These are phyloP conservation scores for Oryza officinalis DNA, from an alignment of 176 grass and related monocot species.

Conservation along the genomic window DNA sequence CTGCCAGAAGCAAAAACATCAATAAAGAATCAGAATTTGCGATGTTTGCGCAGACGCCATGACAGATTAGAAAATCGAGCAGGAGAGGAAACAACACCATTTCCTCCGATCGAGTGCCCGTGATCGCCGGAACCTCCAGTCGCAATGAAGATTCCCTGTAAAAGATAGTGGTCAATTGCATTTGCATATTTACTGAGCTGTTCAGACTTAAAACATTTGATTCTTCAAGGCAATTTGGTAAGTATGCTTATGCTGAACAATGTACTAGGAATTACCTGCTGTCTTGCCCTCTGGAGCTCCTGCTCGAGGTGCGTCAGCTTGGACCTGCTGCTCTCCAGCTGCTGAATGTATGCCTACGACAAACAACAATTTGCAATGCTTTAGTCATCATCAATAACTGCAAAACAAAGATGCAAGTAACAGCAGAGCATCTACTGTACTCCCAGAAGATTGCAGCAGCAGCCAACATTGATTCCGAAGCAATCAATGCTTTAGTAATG, in stretches of 20 bases:
- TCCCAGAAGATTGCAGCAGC: not conserved
- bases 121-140: constrained; percentile 60
- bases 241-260: too few species aligned
- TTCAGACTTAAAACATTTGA: too few species aligned
- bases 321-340: constrained; percentile 76
- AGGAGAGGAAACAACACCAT: constrained; percentile 14
- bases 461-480: not conserved
- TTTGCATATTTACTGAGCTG: too few species aligned
- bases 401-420: not conserved
- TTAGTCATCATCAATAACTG: not conserved
- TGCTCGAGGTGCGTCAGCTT: constrained; percentile 88
- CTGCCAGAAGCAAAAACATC: constrained; percentile 17
- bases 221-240: too few species aligned
- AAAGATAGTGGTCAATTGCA: not conserved
- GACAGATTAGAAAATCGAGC: not conserved
- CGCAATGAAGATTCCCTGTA: constrained; percentile 82
- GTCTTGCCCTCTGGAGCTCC: constrained; percentile 85
- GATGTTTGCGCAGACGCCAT: not conserved
- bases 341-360: constrained; percentile 74
- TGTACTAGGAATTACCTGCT: constrained; percentile 51
- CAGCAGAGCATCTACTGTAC: not conserved
- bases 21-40: not conserved
- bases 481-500: not conserved
- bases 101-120: constrained; percentile 62
- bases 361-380: not conserved